These are phyloP conservation scores for Ligustrum vulgare DNA, from an alignment of 257 asterid species.

Conservation along the genomic window DNA sequence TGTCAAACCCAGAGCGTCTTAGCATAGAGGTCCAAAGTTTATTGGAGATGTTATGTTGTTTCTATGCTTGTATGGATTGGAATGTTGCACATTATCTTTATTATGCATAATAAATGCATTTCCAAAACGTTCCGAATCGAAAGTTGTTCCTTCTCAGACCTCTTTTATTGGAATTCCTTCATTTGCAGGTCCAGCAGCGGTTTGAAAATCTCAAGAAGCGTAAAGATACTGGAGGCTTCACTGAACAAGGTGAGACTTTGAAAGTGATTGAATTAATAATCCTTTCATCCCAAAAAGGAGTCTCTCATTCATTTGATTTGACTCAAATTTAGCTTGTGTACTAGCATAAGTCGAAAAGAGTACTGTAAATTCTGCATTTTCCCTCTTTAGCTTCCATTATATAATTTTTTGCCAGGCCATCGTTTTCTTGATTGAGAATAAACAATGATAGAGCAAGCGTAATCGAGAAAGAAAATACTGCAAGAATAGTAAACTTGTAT, in stretches of 20 bases:
- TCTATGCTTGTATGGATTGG: neutral
- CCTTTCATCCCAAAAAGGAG: constrained; percentile 6
- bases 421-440: neutral
- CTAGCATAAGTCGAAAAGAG: neutral
- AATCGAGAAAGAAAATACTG: neutral
- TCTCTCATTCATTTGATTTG: neutral
- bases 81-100: neutral
- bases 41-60: neutral
- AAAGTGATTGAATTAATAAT: neutral
- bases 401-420: neutral
- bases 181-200: constrained; percentile 79
- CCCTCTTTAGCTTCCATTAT: neutral
- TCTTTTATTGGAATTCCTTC: constrained; percentile 14
- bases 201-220: constrained; percentile 89
- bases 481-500: neutral
- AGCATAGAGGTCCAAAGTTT: neutral
- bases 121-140: neutral
- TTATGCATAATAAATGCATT: constrained; percentile 10
- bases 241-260: constrained; percentile 70
- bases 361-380: neutral
- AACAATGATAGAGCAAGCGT: neutral
- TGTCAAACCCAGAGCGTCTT: neutral
- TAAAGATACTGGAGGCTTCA: constrained; percentile 80
- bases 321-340: constrained; percentile 8
- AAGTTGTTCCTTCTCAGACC: neutral